phyloP scores from a whole-genome alignment of 2,329 filamentous ascomycete species.

The Chaetomiaceae sp. region DNA sequence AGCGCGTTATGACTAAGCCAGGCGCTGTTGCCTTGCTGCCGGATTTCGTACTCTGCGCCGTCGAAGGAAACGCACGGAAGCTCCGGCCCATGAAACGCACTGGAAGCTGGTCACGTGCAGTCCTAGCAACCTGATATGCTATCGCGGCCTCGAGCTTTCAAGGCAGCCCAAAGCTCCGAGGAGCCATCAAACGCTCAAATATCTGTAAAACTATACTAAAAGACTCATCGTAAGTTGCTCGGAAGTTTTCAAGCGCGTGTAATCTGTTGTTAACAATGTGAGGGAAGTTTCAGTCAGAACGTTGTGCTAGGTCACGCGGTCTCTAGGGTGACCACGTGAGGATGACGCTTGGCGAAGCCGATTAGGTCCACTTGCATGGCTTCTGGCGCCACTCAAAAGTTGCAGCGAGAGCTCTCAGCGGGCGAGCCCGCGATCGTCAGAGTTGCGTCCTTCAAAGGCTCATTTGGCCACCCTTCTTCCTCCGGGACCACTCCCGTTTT shows the following conservation, averaged over 20 bases:
- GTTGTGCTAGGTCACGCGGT: slow-evolving; percentile 7
- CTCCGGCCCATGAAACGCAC: too few species aligned
- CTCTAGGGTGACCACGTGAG: slow-evolving; percentile 10
- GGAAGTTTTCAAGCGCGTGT: too few species aligned
- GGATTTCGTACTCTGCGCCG: too few species aligned
- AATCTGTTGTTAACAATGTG: background rate
- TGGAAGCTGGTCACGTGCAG: background rate
- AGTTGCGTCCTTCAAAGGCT: slow-evolving; percentile 17
- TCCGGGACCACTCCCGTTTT: slow-evolving; percentile 6
- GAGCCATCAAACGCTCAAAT: too few species aligned
- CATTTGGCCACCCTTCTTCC: slow-evolving; percentile 17
- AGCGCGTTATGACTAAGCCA: too few species aligned
- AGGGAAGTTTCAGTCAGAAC: too few species aligned
- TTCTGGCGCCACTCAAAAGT: slow-evolving; percentile 12
- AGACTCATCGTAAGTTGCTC: too few species aligned
- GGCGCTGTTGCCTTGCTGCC: too few species aligned
- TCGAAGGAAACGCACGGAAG: slow-evolving; percentile 1
- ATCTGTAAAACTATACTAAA: too few species aligned
- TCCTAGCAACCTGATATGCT: background rate
- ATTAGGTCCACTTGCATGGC: too few species aligned
- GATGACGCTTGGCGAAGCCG: slow-evolving; percentile 13
- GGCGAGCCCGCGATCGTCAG: slow-evolving; percentile 24
- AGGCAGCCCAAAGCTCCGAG: too few species aligned
- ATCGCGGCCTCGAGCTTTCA: background rate
- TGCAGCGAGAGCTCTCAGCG: slow-evolving; percentile 4